Conservation (phyloP, 2,329 filamentous ascomycete genomes). For the Fusarium sp. region DNA sequence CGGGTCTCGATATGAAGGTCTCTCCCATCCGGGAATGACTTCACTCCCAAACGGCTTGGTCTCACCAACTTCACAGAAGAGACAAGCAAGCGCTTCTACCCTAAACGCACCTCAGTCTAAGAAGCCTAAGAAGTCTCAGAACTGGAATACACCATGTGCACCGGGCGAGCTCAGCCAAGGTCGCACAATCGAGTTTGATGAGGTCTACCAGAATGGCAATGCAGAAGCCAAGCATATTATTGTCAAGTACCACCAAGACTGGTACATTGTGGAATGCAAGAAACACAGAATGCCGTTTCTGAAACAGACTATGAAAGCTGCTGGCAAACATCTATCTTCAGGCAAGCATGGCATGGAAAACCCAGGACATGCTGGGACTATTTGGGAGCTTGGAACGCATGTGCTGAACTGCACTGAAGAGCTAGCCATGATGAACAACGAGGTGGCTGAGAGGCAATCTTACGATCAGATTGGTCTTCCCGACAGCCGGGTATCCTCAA, state of each 20-base stretch:
- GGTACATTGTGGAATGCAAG: conserved; percentile 30
- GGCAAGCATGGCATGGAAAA: background rate
- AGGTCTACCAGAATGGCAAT: conserved; percentile 26
- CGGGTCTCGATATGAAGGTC: no score
- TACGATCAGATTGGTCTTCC: background rate
- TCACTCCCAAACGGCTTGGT: no score
- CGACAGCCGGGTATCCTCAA: rapidly evolving
- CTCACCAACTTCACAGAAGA: background rate
- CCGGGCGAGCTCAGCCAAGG: rapidly evolving
- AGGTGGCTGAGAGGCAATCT: background rate
- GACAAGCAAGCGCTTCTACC: background rate
- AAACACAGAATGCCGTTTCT: background rate
- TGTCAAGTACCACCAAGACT: background rate
- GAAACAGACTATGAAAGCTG: background rate
- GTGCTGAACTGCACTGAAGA: conserved; percentile 5
- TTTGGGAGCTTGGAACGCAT: conserved; percentile 10
- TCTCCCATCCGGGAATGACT: no score
- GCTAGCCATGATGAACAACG: background rate
- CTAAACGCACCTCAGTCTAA: background rate
- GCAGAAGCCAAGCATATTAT: conserved; percentile 14
- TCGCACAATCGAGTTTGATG: background rate
- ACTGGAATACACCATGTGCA: background rate
- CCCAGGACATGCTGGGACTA: rapidly evolving
- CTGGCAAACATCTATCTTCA: conserved; percentile 4
- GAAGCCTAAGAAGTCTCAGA: background rate